phyloP scores from a whole-genome alignment of 148 eudicot genomes.

The Drosera capensis region DNA sequence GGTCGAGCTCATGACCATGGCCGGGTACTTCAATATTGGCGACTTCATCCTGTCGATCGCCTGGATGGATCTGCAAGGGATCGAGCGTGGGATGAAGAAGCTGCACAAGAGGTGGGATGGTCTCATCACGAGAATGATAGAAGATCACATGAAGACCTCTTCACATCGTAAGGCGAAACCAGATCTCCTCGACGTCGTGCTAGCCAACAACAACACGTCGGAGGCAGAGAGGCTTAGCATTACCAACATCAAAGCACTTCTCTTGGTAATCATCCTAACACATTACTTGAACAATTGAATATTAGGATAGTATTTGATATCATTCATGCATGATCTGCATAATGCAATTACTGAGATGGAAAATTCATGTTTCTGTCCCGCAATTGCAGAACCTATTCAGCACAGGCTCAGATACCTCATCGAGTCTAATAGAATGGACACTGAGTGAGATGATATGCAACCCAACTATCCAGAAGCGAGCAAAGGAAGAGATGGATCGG shows the following conservation, averaged over 20 bases:
- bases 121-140: conserved; percentile 8
- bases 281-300: too few species aligned
- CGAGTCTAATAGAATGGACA: not conserved
- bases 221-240: conserved; percentile 9
- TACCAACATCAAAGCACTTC: conserved; percentile 20
- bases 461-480: not conserved
- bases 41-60: conserved; percentile 13
- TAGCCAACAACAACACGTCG: conserved; percentile 6
- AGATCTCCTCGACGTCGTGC: conserved; percentile 19
- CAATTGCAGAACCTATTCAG: not conserved
- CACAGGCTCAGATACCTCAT: not conserved
- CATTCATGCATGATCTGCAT: too few species aligned
- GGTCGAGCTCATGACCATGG: conserved; percentile 13
- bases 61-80: conserved; percentile 22
- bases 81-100: conserved; percentile 13
- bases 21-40: conserved; percentile 12
- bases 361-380: too few species aligned
- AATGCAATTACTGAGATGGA: too few species aligned
- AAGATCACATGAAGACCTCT: conserved; percentile 7
- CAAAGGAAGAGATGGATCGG: not conserved
- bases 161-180: conserved; percentile 11
- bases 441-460: not conserved
- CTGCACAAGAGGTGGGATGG: conserved; percentile 16
- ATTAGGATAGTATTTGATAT: too few species aligned
- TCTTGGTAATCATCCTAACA: too few species aligned